phyloP scores from a whole-genome alignment of 208 protist species.

The Angomonas ambiguus region DNA sequence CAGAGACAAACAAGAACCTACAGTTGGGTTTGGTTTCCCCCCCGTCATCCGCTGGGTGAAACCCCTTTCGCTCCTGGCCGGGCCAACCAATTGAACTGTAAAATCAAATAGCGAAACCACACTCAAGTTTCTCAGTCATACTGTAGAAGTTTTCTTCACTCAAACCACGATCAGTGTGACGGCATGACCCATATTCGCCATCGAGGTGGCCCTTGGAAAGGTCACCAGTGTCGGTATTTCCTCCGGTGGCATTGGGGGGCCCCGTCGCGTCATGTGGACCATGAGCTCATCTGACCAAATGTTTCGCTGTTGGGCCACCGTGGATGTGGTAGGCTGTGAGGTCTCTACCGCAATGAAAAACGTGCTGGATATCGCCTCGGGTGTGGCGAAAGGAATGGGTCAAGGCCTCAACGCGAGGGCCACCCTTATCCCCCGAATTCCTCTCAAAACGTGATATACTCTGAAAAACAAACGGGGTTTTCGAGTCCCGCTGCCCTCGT shows the following conservation, averaged over 20 bases:
- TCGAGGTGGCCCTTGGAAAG: conserved; percentile 76
- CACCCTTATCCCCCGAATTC: conserved; percentile 70
- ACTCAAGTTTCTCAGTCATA: conserved; percentile 73
- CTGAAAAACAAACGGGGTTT: too few species aligned
- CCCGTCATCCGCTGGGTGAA: too few species aligned
- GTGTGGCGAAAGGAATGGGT: conserved; percentile 59
- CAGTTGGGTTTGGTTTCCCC: too few species aligned
- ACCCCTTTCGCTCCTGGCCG: too few species aligned
- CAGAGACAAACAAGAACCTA: too few species aligned
- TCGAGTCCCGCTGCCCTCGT: too few species aligned
- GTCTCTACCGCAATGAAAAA: conserved; percentile 89
- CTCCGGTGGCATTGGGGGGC: conserved; percentile 42
- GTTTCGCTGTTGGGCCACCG: conserved; percentile 81
- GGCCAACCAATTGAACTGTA: too few species aligned
- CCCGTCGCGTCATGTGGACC: conserved; percentile 63
- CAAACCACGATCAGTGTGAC: conserved; percentile 54
- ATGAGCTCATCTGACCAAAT: conserved; percentile 58
- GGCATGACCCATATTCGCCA: conserved; percentile 85
- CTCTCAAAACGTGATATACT: conserved; percentile 82
- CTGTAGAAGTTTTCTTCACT: conserved; percentile 69
- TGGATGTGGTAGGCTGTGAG: conserved; percentile 84
- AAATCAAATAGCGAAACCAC: too few species aligned
- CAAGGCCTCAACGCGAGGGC: conserved; percentile 74
- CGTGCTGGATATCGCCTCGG: conserved; percentile 86
- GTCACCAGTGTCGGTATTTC: conserved; percentile 79